These are phyloP conservation scores for Solanum neorickii DNA, from an alignment of 257 asterid genomes.

Conservation along the genomic window DNA sequence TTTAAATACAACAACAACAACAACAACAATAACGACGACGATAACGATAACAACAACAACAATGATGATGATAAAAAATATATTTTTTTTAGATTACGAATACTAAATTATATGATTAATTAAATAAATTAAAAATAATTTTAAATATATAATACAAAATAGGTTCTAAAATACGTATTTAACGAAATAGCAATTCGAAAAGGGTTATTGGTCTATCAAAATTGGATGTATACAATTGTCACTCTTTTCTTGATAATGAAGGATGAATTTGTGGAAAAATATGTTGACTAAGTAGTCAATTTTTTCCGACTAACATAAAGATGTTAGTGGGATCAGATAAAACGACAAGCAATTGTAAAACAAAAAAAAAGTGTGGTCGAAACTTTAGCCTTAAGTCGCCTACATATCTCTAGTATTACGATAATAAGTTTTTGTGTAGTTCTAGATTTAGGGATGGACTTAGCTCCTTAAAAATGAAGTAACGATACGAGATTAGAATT, in stretches of 20 bases:
- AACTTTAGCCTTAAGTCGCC: neutral
- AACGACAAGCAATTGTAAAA: neutral
- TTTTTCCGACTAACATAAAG: neutral
- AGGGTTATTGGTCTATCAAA: neutral
- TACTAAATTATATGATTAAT: too few species aligned
- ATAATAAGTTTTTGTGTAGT: neutral
- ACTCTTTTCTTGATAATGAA: neutral
- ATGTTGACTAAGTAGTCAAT: neutral
- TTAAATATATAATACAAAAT: too few species aligned
- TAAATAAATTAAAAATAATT: too few species aligned
- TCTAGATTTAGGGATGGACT: neutral
- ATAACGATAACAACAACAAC: too few species aligned
- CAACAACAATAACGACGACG: too few species aligned
- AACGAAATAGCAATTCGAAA: too few species aligned
- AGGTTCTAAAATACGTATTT: neutral
- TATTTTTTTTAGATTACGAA: too few species aligned
- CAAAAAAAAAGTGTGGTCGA: neutral
- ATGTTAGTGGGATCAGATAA: neutral
- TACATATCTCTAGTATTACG: neutral
- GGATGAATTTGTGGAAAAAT: neutral
- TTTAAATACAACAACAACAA: too few species aligned
- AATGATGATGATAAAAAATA: too few species aligned
- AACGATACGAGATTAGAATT: neutral
- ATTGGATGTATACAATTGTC: neutral
- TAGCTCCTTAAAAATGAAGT: neutral